These are phyloP conservation scores for Suhomyces sp. DNA, from an alignment of 805 yeast genomes.

Conservation along the genomic window DNA sequence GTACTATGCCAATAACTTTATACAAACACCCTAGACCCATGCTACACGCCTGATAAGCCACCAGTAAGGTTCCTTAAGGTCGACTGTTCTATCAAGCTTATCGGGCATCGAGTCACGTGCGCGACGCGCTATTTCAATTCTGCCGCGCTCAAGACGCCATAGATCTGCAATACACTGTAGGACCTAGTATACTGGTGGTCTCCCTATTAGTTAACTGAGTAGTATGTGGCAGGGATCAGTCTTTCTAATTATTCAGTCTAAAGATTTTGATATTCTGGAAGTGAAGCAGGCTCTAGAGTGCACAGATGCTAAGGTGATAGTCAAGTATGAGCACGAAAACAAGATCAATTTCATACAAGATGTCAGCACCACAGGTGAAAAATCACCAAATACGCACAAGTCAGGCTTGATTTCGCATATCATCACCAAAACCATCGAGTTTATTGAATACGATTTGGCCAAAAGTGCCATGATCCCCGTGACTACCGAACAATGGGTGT, in stretches of 20 bases:
- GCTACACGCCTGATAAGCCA: neutral
- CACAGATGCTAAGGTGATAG: slow-evolving; percentile 21
- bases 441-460: slow-evolving; percentile 49
- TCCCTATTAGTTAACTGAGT: too few relatives aligned
- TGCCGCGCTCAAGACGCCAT: neutral
- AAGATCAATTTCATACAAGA: slow-evolving; percentile 15
- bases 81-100: neutral
- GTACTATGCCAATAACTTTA: neutral
- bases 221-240: slow-evolving; percentile 19
- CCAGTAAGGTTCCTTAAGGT: neutral
- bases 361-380: neutral
- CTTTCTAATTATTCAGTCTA: slow-evolving; percentile 21
- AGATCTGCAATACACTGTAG: neutral
- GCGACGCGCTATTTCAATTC: neutral
- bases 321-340: slow-evolving; percentile 18
- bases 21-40: too few relatives aligned
- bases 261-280: slow-evolving; percentile 11
- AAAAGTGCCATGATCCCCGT: slow-evolving; percentile 59
- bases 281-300: slow-evolving; percentile 12
- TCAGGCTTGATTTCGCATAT: slow-evolving; percentile 41
- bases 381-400: neutral
- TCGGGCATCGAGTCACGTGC: neutral
- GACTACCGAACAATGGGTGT: slow-evolving; percentile 61
- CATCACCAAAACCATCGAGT: slow-evolving; percentile 50
- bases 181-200: too few relatives aligned